Conservation (phyloP, 176 grass and related monocot species). For the Chloris gayana region DNA sequence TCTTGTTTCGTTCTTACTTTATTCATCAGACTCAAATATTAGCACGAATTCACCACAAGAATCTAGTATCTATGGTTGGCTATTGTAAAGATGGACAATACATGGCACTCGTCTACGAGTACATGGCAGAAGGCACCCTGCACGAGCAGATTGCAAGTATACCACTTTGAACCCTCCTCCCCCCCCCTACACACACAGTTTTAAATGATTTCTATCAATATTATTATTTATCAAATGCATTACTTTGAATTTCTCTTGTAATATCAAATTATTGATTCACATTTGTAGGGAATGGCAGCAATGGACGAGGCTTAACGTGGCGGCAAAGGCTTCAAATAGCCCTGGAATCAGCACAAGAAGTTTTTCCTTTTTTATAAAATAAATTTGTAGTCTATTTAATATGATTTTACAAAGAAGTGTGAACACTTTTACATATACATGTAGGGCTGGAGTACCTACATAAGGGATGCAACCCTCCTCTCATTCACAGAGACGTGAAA, state of each 20-base stretch:
- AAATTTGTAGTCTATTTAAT: too few relatives aligned
- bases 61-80: neutral
- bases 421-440: too few relatives aligned
- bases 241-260: neutral
- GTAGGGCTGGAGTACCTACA: too few relatives aligned
- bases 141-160: neutral
- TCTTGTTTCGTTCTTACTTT: neutral
- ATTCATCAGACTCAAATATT: neutral
- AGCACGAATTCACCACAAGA: neutral
- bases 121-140: neutral
- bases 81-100: neutral
- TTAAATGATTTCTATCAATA: neutral
- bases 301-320: constrained; percentile 41
- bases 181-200: too few relatives aligned
- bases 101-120: neutral
- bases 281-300: constrained; percentile 26
- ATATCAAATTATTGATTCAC: neutral
- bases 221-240: neutral
- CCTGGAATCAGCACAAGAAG: constrained; percentile 58
- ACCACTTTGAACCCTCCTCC: too few relatives aligned
- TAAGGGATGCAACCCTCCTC: too few relatives aligned
- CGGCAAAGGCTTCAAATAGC: constrained; percentile 43
- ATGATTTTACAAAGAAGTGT: too few relatives aligned
- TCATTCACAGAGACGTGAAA: too few relatives aligned
- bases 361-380: neutral